Percentiles rank a stretch among this genome's conserved stretches.
Conservation (phyloP, 2,329 filamentous ascomycete genomes). For the Sporothrix globosa region DNA sequence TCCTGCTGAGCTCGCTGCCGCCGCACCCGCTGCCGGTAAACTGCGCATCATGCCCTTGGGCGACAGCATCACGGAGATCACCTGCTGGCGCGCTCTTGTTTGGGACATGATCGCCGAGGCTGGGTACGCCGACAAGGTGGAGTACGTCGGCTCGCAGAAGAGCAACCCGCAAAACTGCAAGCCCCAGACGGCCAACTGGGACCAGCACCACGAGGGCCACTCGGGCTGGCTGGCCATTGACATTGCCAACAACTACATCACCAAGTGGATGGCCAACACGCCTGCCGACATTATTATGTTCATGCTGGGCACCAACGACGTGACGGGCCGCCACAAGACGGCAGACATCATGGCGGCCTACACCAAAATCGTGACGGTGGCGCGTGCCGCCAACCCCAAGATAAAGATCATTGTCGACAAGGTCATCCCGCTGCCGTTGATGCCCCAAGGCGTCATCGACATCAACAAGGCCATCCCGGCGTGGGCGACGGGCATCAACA, state of each 20-base stretch:
- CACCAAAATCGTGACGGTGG: conserved; percentile 46
- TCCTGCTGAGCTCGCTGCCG: conserved; percentile 12
- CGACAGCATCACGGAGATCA: conserved; percentile 52
- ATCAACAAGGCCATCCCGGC: conserved; percentile 38
- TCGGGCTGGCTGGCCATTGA: conserved; percentile 50
- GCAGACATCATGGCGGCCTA: conserved; percentile 47
- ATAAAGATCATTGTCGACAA: conserved; percentile 50
- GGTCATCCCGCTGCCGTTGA: conserved; percentile 46
- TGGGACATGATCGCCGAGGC: conserved; percentile 47
- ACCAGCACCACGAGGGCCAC: conserved; percentile 51
- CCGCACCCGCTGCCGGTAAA: conserved; percentile 15
- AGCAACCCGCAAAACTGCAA: conserved; percentile 47
- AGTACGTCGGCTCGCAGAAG: conserved; percentile 50
- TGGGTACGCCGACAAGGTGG: conserved; percentile 43
- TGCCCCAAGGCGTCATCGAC: conserved; percentile 38
- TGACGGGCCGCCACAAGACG: conserved; percentile 41
- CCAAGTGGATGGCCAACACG: conserved; percentile 45
- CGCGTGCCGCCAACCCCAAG: conserved; percentile 45
- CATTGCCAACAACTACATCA: conserved; percentile 49
- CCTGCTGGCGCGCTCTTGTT: conserved; percentile 50
- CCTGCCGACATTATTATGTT: conserved; percentile 51
- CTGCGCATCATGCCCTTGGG: conserved; percentile 45
- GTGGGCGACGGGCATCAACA: conserved; percentile 46
- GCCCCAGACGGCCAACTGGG: conserved; percentile 43
- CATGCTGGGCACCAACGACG: conserved; percentile 53